Conservation (phyloP, 1,284 basidiomycete genomes). For the Leccinum variabile region DNA sequence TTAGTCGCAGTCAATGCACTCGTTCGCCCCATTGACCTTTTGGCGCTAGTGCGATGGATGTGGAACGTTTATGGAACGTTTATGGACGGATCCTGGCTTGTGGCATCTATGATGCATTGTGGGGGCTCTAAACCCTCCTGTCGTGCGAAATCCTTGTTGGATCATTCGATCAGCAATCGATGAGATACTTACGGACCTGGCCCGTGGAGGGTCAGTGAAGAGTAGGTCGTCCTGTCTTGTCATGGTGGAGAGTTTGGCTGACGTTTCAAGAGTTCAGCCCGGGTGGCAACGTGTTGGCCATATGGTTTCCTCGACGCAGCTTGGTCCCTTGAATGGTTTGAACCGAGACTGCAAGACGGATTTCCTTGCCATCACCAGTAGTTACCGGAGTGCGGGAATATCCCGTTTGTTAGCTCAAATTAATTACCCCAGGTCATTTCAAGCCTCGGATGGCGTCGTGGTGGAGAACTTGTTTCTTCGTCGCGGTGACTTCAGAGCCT, state of each 20-base stretch:
- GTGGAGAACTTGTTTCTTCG: conserved; percentile 6
- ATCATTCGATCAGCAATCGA: background rate
- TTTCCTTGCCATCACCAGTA: conserved; percentile 17
- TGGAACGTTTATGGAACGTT: no score
- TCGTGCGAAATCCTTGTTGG: background rate
- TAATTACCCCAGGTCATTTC: conserved; percentile 38
- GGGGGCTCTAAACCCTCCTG: conserved; percentile 1
- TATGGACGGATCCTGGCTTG: no score
- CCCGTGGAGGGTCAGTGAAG: conserved; percentile 27
- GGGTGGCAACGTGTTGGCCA: conserved; percentile 16
- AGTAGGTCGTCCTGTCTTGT: conserved; percentile 11
- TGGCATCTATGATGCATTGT: background rate
- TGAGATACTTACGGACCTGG: conserved; percentile 20
- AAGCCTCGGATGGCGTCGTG: conserved; percentile 25
- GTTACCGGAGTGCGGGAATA: conserved; percentile 26
- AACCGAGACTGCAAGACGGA: conserved; percentile 4
- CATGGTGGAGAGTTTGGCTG: background rate
- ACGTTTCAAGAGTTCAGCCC: conserved; percentile 13
- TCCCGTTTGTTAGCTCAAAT: conserved; percentile 35
- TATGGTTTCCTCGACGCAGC: conserved; percentile 2
- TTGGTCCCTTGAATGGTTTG: background rate
- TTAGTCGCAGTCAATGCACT: background rate
- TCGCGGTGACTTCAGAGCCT: conserved; percentile 26
- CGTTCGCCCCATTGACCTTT: background rate
- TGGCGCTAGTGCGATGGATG: conserved; percentile 11